A percentile compares a stretch with the other conserved stretches of the same genome.
phyloP scores from a whole-genome alignment of 805 yeast species.

The Blastobotrys muscicola region DNA sequence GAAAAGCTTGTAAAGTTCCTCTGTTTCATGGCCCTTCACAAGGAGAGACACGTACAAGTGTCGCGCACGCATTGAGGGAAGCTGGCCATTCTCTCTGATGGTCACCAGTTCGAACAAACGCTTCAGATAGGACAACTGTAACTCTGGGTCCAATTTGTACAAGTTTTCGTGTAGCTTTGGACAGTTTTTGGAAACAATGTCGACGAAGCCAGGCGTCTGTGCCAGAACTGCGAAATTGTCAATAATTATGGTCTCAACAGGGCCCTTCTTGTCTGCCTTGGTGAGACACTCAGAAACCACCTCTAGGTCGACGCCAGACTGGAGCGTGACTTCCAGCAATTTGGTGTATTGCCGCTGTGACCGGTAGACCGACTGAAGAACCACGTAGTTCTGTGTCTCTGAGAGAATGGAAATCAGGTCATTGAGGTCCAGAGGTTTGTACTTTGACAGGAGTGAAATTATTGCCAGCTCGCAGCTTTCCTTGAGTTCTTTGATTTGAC shows the following conservation, averaged over 20 bases:
- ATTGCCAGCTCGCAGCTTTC: constrained; percentile 69
- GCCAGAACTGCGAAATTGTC: constrained; percentile 23
- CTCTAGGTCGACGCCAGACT: constrained; percentile 1
- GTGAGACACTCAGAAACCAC: constrained; percentile 14
- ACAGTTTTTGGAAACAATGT: constrained; percentile 28
- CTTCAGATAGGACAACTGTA: constrained; percentile 19
- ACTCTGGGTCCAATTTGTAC: constrained; percentile 22
- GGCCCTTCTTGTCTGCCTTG: constrained; percentile 7
- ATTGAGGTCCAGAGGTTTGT: constrained; percentile 48
- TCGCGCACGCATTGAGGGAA: constrained; percentile 12
- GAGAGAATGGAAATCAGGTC: constrained; percentile 42
- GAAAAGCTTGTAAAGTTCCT: constrained; percentile 16
- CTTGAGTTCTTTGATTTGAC: constrained; percentile 23
- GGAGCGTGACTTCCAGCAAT: constrained; percentile 46
- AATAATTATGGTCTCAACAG: constrained; percentile 23
- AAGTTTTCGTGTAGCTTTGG: constrained; percentile 35
- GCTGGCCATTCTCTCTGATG: background rate
- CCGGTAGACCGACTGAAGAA: constrained; percentile 48
- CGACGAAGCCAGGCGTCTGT: constrained; percentile 30
- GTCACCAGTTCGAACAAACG: constrained; percentile 11
- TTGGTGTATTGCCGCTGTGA: constrained; percentile 44
- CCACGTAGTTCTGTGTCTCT: constrained; percentile 47
- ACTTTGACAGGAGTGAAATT: constrained; percentile 57
- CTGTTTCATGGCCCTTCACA: constrained; percentile 15
- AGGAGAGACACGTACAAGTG: constrained; percentile 14